Conservation (phyloP, 495 filamentous ascomycete species). For the Articulospora tetracladia region DNA sequence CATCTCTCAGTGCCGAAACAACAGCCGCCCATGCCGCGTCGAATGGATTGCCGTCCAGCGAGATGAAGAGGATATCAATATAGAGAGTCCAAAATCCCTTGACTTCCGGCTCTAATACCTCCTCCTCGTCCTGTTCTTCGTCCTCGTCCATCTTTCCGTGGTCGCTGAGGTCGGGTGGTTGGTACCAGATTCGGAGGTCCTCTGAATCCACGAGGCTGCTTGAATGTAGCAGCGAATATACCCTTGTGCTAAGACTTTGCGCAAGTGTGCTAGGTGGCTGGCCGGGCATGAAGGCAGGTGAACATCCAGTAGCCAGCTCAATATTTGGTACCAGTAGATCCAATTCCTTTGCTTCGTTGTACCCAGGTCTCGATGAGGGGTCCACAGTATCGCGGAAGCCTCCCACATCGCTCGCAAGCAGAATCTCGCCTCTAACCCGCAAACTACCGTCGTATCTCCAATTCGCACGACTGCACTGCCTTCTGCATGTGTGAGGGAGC, state of each 20-base stretch:
- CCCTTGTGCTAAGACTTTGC: constrained; percentile 74
- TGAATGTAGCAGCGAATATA: constrained; percentile 70
- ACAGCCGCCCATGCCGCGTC: constrained; percentile 86
- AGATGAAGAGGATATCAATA: constrained; percentile 86
- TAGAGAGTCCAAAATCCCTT: constrained; percentile 94
- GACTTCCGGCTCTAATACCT: constrained; percentile 44
- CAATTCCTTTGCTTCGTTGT: constrained; percentile 52
- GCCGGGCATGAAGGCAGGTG: constrained; percentile 79
- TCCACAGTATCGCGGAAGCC: constrained; percentile 45
- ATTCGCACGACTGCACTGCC: constrained; percentile 83
- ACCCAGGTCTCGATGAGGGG: constrained; percentile 40
- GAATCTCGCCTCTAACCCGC: constrained; percentile 84
- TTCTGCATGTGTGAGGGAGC: constrained; percentile 79
- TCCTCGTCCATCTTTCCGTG: constrained; percentile 37
- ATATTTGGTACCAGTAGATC: constrained; percentile 88
- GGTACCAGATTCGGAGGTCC: constrained; percentile 68
- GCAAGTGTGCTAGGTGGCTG: constrained; percentile 74
- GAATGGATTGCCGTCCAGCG: constrained; percentile 85
- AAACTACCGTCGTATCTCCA: constrained; percentile 89
- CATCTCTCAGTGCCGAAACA: constrained; percentile 76
- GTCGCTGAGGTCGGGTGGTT: constrained; percentile 38
- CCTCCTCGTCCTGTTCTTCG: constrained; percentile 38
- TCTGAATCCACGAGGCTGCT: constrained; percentile 55
- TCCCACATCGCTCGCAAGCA: constrained; percentile 67
- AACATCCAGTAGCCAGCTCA: constrained; percentile 84